phyloP scores from a whole-genome alignment of 129 eudicot species.

The Lactuca sativa region DNA sequence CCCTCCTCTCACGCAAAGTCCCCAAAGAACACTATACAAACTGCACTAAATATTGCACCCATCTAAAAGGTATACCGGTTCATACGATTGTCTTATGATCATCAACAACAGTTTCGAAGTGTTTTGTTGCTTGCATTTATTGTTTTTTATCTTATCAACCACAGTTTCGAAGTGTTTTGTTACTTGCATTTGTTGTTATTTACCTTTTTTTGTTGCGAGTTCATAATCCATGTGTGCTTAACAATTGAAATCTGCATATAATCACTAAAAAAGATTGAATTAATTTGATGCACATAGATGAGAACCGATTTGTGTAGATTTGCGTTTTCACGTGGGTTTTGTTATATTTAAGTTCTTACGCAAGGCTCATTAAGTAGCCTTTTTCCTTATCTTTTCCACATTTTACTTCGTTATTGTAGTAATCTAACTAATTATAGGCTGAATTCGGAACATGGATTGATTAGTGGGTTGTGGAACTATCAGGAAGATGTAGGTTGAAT shows the following conservation, averaged over 20 bases:
- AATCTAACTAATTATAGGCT: neutral
- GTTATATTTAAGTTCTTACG: slow-evolving; percentile 4
- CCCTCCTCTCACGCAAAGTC: neutral
- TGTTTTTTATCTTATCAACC: neutral
- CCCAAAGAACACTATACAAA: no score
- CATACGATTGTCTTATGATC: neutral
- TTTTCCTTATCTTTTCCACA: neutral
- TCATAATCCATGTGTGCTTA: slow-evolving; percentile 3
- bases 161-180: neutral
- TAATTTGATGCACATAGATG: neutral
- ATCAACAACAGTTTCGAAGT: no score
- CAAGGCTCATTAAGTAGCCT: neutral
- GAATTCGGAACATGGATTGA: neutral
- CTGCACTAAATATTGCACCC: no score
- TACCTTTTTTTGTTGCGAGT: neutral
- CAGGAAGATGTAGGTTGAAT: neutral
- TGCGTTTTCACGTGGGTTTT: slow-evolving; percentile 12
- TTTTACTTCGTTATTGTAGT: neutral
- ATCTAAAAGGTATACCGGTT: neutral
- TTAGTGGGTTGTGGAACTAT: neutral
- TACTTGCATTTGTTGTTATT: neutral
- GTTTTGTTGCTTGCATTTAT: no score
- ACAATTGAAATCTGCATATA: neutral
- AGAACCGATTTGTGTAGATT: neutral
- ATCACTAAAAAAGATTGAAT: neutral